Evolutionary conservation across 495 filamentous ascomycete species (phyloP).

Genomic region (Podospora fimiseda): DNA sequence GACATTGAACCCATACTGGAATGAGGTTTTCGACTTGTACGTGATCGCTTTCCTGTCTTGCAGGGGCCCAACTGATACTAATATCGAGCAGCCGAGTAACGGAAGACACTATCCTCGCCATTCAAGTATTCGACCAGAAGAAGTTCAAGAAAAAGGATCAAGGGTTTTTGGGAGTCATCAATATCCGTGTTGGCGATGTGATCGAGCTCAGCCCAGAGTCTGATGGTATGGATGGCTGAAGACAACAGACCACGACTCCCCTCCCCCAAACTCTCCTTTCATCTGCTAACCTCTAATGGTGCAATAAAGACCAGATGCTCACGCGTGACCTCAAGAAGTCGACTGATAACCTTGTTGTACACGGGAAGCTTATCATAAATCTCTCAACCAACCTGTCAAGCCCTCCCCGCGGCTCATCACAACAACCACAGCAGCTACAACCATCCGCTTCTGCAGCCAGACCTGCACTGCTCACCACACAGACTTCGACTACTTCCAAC

Average conservation of each 20-base stretch:
- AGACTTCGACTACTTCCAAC: constrained; percentile 31
- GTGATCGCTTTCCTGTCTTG: constrained; percentile 15
- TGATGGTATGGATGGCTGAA: constrained; percentile 62
- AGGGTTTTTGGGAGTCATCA: constrained; percentile 95
- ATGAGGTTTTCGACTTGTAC: constrained; percentile 96
- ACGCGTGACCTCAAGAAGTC: constrained; percentile 98
- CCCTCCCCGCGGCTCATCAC: constrained; percentile 26
- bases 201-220: constrained; percentile 83
- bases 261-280: constrained; percentile 3
- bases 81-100: constrained; percentile 60
- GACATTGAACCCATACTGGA: constrained; percentile 98
- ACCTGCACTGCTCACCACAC: constrained; percentile 34
- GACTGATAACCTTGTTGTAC: constrained; percentile 93
- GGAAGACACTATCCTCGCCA: constrained; percentile 92
- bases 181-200: constrained; percentile 87
- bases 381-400: constrained; percentile 75
- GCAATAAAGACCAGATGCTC: constrained; percentile 69
- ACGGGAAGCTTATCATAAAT: constrained; percentile 95
- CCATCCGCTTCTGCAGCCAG: constrained; percentile 31
- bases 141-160: constrained; percentile 99
- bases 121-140: constrained; percentile 99
- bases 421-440: constrained; percentile 13
- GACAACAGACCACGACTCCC: not conserved
- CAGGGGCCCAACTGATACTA: constrained; percentile 11
- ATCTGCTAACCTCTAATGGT: constrained; percentile 4